Evolutionary conservation across 140 eudicot genomes (phyloP).

Genomic region (Oenanthe javanica): DNA sequence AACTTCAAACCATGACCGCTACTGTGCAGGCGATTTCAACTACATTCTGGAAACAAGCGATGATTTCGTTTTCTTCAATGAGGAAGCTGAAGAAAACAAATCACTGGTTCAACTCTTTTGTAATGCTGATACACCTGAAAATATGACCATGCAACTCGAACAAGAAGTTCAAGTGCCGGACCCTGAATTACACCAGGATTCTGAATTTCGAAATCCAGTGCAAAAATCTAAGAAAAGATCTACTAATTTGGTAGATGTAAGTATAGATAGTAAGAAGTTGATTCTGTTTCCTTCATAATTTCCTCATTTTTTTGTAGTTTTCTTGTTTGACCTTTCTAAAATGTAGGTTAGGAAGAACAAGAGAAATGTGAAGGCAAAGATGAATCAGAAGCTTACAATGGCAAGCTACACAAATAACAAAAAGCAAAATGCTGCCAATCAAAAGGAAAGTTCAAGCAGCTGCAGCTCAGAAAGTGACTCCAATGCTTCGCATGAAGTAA

Average conservation of each 20-base stretch:
- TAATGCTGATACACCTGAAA: slow-evolving; percentile 2
- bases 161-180: background rate
- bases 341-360: slow-evolving; percentile 35
- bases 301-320: background rate
- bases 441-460: slow-evolving; percentile 19
- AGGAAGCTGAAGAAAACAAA: slow-evolving; percentile 2
- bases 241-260: slow-evolving; percentile 29
- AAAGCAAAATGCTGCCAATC: slow-evolving; percentile 6
- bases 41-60: background rate
- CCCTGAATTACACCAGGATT: background rate
- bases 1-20: slow-evolving; percentile 23
- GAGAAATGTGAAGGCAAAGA: slow-evolving; percentile 43
- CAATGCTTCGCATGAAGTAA: slow-evolving; percentile 20
- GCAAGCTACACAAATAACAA: slow-evolving; percentile 4
- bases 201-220: slow-evolving; percentile 8
- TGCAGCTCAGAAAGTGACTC: slow-evolving; percentile 44
- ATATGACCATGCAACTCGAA: slow-evolving; percentile 2
- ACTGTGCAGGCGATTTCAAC: slow-evolving; percentile 9
- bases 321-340: background rate
- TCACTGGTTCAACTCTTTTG: background rate
- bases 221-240: slow-evolving; percentile 48
- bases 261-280: background rate
- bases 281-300: background rate
- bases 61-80: background rate
- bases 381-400: slow-evolving; percentile 10